Evolutionary conservation across 139 green algal species (phyloP).

Genomic region (Haematococcus sp.): DNA sequence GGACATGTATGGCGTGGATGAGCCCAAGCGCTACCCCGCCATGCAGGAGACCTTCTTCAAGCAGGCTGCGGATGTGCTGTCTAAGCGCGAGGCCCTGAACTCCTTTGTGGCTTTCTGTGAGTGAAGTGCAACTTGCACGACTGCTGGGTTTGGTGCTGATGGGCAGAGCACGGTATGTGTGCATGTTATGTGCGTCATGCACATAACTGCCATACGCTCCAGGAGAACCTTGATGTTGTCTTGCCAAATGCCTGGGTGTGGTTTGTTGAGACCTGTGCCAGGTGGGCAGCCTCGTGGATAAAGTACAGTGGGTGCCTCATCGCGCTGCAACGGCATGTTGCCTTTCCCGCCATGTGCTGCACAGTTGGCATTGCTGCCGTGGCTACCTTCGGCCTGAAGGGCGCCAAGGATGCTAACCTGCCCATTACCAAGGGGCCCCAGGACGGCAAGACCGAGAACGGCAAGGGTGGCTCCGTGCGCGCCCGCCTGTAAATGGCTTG

Average conservation of each 20-base stretch:
- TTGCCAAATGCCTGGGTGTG: no score
- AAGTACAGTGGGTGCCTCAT: no score
- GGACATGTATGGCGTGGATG: constrained; percentile 92
- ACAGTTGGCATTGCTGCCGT: constrained; percentile 62
- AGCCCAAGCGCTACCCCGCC: constrained; percentile 80
- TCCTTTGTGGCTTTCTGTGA: constrained; percentile 76
- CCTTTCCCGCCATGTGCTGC: no score
- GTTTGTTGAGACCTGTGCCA: no score
- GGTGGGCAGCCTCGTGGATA: no score
- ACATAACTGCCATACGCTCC: background rate
- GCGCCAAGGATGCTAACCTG: constrained; percentile 75
- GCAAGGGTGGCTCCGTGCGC: constrained; percentile 46
- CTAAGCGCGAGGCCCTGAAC: constrained; percentile 81
- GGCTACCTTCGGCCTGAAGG: constrained; percentile 75
- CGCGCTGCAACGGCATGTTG: no score
- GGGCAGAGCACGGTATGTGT: background rate
- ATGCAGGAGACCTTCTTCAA: constrained; percentile 93
- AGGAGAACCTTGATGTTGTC: no score
- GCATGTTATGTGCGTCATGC: background rate
- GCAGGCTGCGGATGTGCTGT: constrained; percentile 74
- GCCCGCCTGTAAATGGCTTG: constrained; percentile 29
- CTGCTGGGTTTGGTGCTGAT: background rate
- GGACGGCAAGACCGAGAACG: constrained; percentile 47
- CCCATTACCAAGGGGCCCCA: constrained; percentile 89
- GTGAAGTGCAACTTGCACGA: constrained; percentile 19